These are phyloP conservation scores for Turritis glabra DNA, from an alignment of 345 rosid species.

Conservation along the genomic window DNA sequence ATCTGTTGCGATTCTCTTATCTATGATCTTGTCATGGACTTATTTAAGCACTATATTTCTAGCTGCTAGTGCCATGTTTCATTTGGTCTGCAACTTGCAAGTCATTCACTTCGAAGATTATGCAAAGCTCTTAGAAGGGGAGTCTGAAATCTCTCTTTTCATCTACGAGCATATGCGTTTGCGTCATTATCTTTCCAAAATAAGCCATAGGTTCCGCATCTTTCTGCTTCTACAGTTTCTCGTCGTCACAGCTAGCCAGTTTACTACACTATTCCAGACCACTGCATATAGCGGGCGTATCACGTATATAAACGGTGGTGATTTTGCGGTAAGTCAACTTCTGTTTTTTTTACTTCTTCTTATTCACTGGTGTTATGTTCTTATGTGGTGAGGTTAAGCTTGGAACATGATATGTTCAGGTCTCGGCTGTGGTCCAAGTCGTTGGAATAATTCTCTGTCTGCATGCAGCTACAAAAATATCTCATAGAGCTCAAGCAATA, in stretches of 20 bases:
- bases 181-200: constrained; percentile 77
- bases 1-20: constrained; percentile 53
- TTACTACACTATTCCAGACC: constrained; percentile 72
- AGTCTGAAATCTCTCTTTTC: constrained; percentile 59
- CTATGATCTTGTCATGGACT: constrained; percentile 74
- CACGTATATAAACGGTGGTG: constrained; percentile 73
- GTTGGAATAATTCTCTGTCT: constrained; percentile 78
- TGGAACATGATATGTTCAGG: constrained; percentile 45
- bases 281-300: constrained; percentile 68
- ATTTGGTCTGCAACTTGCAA: constrained; percentile 90
- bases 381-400: constrained; percentile 11
- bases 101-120: constrained; percentile 86
- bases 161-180: constrained; percentile 78
- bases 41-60: constrained; percentile 66
- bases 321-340: constrained; percentile 71
- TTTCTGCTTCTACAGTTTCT: constrained; percentile 75
- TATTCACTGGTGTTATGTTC: background rate
- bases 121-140: constrained; percentile 66
- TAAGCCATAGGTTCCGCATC: constrained; percentile 94
- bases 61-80: constrained; percentile 77
- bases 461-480: constrained; percentile 89
- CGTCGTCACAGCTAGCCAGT: constrained; percentile 76
- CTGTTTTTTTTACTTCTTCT: constrained; percentile 10
- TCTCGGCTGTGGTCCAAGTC: constrained; percentile 77
- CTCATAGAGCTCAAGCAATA: constrained; percentile 79